A percentile compares a stretch with the other conserved stretches of the same genome.
These are phyloP conservation scores for Dryas octopetala DNA, from an alignment of 306 rosid species.

Conservation along the genomic window DNA sequence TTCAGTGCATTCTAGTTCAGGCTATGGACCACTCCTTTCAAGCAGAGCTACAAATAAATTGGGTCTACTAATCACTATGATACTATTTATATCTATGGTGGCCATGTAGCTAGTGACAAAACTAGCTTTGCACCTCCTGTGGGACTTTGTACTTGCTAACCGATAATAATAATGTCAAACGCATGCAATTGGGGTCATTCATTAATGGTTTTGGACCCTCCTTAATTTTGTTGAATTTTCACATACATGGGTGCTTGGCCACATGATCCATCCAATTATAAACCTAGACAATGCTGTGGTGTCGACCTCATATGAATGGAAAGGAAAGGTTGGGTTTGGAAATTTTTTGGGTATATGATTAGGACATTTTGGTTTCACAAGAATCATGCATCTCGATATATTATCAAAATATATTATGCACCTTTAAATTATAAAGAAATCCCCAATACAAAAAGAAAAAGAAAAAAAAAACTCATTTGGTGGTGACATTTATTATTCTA, in stretches of 20 bases:
- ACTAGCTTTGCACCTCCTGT: too few relatives aligned
- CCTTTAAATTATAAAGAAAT: neutral
- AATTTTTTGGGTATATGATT: neutral
- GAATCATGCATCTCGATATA: neutral
- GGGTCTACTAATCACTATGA: too few relatives aligned
- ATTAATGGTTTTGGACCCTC: neutral
- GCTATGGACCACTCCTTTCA: too few relatives aligned
- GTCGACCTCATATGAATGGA: neutral
- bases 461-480: too few relatives aligned
- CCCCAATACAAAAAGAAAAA: too few relatives aligned
- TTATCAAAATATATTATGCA: neutral
- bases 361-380: neutral
- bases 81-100: too few relatives aligned
- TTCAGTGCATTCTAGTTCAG: too few relatives aligned
- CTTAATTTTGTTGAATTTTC: neutral
- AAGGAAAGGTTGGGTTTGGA: neutral
- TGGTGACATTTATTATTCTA: too few relatives aligned
- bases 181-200: neutral
- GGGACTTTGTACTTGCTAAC: neutral
- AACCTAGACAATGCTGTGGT: neutral
- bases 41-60: too few relatives aligned
- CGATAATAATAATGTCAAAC: neutral
- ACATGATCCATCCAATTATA: neutral
- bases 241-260: neutral
- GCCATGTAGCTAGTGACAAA: too few relatives aligned